Base-by-base conservation (phyloP, 177 flowering plant species). In the Vitis hybrid region DNA sequence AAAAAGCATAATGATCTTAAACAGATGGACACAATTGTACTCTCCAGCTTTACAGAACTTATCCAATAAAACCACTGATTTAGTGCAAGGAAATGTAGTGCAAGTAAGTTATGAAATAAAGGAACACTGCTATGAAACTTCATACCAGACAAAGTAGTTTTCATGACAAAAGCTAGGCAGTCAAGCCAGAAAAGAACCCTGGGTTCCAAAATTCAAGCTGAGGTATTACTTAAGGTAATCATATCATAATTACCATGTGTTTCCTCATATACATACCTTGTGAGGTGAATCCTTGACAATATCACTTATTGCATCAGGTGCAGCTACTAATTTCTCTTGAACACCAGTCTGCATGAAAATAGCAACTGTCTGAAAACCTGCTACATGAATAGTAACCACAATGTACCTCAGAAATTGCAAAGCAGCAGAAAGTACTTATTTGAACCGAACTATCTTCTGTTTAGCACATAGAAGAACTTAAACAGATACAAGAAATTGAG, bases 321-420 rank as follows among this genome's bases (percentile, higher is more conserved):
- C 75, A 18, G 80, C 77, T 67, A 71, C 78, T 57, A 88, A 76
- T 78, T 85, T 87, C 72, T 87, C 92, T 12, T 64, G 59, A 61
- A 76, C 78, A 70, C 88, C 97, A 89, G 85, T 92, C 99, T 93
- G 98, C 99, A 96, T 85, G 95, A 93, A 96, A 96, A 96, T 87
- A 92, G 90, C 85, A 96, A 93, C 91, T 88, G 89, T 89, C 98
- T 93, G 97, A 95, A 92, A 90, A 88, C 98, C 97, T 90, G 95
- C 90, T 93, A 79, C 93, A 92, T 88, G 85, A 76, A 88, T 88
- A 65, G 74, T 90, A 89, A 87, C 88, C 90, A 90, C 77, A 87
- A 80, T 77, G 53, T 79, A 84, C 92, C 96, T 93, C 82, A 91
- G 90, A 82, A 80, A 82, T 80, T 31, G 74, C 79, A 75, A 85